These are phyloP conservation scores for Colletotrichum truncatum DNA, from an alignment of 2,329 filamentous ascomycete genomes.

Conservation along the genomic window DNA sequence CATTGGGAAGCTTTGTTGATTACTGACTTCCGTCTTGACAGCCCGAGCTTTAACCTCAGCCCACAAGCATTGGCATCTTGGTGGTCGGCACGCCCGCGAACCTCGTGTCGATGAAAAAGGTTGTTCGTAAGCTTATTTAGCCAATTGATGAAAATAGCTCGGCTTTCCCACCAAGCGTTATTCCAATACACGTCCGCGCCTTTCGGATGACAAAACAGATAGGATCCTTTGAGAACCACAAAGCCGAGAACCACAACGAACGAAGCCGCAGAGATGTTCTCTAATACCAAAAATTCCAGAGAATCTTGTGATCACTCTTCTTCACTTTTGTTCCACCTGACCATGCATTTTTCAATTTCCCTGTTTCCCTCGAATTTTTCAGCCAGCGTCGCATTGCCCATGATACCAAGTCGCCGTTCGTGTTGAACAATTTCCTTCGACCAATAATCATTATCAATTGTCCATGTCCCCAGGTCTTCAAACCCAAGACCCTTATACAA, in stretches of 20 bases:
- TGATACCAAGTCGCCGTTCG: conserved; percentile 22
- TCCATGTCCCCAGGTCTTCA: conserved; percentile 29
- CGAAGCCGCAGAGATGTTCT: too few species aligned
- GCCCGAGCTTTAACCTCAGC: neutral
- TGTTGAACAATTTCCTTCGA: conserved; percentile 16
- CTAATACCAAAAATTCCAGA: too few species aligned
- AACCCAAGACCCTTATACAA: conserved; percentile 34
- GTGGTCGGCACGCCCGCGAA: neutral
- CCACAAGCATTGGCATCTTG: neutral
- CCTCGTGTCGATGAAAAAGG: neutral
- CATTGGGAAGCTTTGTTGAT: neutral
- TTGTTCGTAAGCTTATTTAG: neutral
- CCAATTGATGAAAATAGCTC: neutral
- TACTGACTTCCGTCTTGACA: neutral
- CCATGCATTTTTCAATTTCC: conserved; percentile 33
- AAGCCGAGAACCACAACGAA: too few species aligned
- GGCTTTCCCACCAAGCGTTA: neutral
- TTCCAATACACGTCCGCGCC: too few species aligned
- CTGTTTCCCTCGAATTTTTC: conserved; percentile 28
- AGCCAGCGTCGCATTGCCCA: conserved; percentile 16
- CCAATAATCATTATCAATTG: conserved; percentile 33
- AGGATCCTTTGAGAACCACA: too few species aligned
- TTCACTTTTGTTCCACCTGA: neutral
- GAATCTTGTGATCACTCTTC: neutral
- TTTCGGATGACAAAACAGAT: too few species aligned